Base-by-base conservation (phyloP, 106 monocot species). In the Apostasia shenzhenica region DNA sequence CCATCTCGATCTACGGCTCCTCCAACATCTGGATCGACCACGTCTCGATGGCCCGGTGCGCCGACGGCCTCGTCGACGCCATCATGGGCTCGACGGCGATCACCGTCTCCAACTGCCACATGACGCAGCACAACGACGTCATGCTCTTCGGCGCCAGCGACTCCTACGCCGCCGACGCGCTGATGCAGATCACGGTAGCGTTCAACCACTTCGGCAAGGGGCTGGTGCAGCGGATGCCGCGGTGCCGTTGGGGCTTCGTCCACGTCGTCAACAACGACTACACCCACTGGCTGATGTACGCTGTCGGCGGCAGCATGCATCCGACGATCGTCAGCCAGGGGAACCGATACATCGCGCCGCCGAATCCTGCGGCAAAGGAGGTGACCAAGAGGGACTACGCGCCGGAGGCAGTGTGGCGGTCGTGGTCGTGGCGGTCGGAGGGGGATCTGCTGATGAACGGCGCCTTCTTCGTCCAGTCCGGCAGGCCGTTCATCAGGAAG, bases 251-350 rank as follows among this genome's bases (percentile, higher is more conserved):
- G 48, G 90, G 90, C 1, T 90, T 86, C 80, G 66, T 83, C 73
- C 90, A 90, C 52, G 76, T 86, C 11, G 83, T 90, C 54, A 90
- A 90, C 73, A 90, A 90, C 44, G 86, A 90, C 76, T 90, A 90
- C 83, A 86, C 81, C 4, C 81, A 87, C 56, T 91, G 87, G 87
- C 5, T 42, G 1, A 83, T 83, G 82, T 87, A 83, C 68, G 80
- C 83, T 26, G 64, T 87, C 41, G 86, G 86, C 0, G 86, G 86
- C 1, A 87, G 77, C 77, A 46, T 70, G 58, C 73, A 83, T 54
- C 73, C 86, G 5, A 83, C 77, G 63, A 72, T 86, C 76, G 67
- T 86, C 73, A 86, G 86, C 70, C 77, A 88, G 66, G 87, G 87
- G 9, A 88, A 88, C 77, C 61, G 83, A 11, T 88, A 75, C 72